Conservation (phyloP, 1,139 yeast species). For the Pichia sp. region DNA sequence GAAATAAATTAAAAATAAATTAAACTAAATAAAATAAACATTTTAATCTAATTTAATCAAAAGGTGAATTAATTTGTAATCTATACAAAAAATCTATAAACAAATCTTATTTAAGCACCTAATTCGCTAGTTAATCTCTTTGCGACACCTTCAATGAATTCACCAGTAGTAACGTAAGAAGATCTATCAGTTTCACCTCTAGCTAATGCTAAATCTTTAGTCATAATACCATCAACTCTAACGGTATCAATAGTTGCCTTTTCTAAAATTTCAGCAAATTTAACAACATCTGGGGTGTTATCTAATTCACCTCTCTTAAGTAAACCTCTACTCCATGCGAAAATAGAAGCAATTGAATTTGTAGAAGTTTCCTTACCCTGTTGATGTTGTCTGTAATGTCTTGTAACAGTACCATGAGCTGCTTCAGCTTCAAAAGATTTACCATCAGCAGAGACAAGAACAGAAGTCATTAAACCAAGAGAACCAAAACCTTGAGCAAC, state of each 20-base stretch:
- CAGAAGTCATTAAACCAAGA: constrained; percentile 78
- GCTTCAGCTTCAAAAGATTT: constrained; percentile 80
- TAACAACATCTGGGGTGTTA: constrained; percentile 60
- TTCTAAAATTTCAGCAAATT: constrained; percentile 62
- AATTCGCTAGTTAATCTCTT: constrained; percentile 33
- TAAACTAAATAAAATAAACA: no score
- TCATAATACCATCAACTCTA: constrained; percentile 68
- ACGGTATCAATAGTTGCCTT: constrained; percentile 68
- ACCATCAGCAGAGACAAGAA: constrained; percentile 80
- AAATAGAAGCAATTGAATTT: constrained; percentile 77
- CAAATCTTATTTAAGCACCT: constrained; percentile 11
- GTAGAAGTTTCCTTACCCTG: constrained; percentile 81
- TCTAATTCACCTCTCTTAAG: constrained; percentile 77
- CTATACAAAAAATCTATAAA: background rate
- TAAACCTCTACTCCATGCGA: constrained; percentile 83
- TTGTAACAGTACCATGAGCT: constrained; percentile 83
- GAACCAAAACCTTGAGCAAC: constrained; percentile 88
- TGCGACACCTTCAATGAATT: constrained; percentile 68
- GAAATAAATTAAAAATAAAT: no score
- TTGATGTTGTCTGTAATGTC: constrained; percentile 81
- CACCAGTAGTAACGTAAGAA: constrained; percentile 67
- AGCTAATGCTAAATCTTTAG: constrained; percentile 76
- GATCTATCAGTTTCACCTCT: constrained; percentile 33
- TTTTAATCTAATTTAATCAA: background rate
- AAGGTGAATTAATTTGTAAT: background rate